Evolutionary conservation across 345 rosid genomes (phyloP), one percentile per base, ranked within the genome.

Genomic region (Conringia planisiliqua): DNA sequence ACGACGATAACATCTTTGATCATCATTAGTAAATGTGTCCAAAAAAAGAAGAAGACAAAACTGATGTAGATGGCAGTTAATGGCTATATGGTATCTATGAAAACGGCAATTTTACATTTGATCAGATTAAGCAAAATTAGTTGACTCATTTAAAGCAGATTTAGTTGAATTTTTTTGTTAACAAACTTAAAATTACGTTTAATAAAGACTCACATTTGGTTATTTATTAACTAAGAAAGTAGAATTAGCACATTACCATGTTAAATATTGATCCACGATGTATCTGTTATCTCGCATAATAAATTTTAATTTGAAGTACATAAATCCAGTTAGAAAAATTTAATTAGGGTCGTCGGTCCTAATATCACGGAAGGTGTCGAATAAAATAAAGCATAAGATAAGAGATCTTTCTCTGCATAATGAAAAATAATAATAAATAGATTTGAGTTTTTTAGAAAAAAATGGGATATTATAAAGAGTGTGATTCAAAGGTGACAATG

Each of bases 401-500:
- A 51, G 43, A 38, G 9, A 43, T 43, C 10, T 20, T 29, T 59
- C 32, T 63, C 6, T 40, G 17, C 70, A 54, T 54, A 52, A 40
- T 52, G 27, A 24, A 73, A 11, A 27, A 39, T 13, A 50, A 42
- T 29, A 27, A 39, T 13, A 50, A 42, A 18, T 42, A 38, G 14
- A 8, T 27, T 3, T 33, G 6, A 8, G 16, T n/a, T 43, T 13
- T 4, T 12, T 13, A 4, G 5, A 3, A 18, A 17, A 17, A 14
- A 16, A 4, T 57, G 35, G 16, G 50, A 17, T 46, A 36, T 46
- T 16, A 33, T 56, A 66, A 46, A 57, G 66, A 65, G 59, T 56
- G 62, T 42, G 17, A 26, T 73, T 68, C 33, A 73, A 79, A 75
- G 70, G 73, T 58, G 80, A 59, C 73, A 64, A 54, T 14, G 79